phyloP scores from a whole-genome alignment of 441 rosid species.

The Hypseocharis bilobata region DNA sequence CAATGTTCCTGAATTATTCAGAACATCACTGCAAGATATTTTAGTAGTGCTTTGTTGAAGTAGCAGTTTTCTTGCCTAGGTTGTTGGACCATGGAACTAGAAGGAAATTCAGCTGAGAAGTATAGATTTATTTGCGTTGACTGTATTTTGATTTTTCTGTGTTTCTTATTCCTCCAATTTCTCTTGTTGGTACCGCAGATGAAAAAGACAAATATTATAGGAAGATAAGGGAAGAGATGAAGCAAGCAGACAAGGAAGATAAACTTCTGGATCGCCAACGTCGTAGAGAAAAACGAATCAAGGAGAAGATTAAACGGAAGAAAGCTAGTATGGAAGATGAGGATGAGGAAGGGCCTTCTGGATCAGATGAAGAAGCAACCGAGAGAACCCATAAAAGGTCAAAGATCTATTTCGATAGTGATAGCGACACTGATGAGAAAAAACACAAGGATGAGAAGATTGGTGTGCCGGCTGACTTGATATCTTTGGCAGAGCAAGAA shows the following conservation, averaged over 20 bases:
- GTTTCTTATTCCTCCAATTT: not conserved
- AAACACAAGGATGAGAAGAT: not conserved
- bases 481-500: constrained; percentile 22
- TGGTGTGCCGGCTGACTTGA: not conserved
- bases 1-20: not conserved
- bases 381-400: constrained; percentile 32
- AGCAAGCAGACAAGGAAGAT: constrained; percentile 64
- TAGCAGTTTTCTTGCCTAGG: not conserved
- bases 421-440: constrained; percentile 23
- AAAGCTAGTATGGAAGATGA: constrained; percentile 36
- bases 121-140: not conserved
- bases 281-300: constrained; percentile 57
- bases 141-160: not conserved
- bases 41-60: not conserved
- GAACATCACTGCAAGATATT: not conserved
- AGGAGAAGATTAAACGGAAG: constrained; percentile 68
- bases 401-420: constrained; percentile 40
- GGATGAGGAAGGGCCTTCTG: constrained; percentile 37
- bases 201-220: constrained; percentile 45
- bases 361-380: constrained; percentile 33
- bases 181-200: constrained; percentile 31
- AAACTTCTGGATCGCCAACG: constrained; percentile 58
- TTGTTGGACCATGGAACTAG: not conserved
- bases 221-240: constrained; percentile 66
- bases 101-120: not conserved